phyloP scores from a whole-genome alignment of 2,329 filamentous ascomycete species.

The Chaetomium strumarium region DNA sequence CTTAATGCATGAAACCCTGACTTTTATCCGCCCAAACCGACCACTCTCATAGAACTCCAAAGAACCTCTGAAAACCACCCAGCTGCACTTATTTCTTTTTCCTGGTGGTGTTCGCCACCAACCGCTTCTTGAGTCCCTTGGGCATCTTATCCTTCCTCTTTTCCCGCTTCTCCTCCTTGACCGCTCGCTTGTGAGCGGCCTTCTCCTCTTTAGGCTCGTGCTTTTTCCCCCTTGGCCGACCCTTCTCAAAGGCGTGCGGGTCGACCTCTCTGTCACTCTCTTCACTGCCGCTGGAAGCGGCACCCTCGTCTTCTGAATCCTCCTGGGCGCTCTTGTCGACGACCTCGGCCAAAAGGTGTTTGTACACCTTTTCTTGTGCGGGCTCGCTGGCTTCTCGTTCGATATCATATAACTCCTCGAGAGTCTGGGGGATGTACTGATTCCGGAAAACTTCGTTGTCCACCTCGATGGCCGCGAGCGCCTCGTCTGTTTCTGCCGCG shows the following conservation, averaged over 20 bases:
- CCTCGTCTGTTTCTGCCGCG: slow-evolving; percentile 31
- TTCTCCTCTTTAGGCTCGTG: slow-evolving; percentile 92
- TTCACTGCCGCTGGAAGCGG: slow-evolving; percentile 39
- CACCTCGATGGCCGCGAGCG: slow-evolving; percentile 57
- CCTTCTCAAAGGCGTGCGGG: slow-evolving; percentile 57
- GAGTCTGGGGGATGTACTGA: slow-evolving; percentile 91
- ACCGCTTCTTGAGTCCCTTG: slow-evolving; percentile 89
- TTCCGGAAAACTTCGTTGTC: slow-evolving; percentile 92
- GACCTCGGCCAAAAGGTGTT: slow-evolving; percentile 64
- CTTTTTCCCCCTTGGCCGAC: slow-evolving; percentile 68
- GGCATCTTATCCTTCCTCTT: slow-evolving; percentile 94
- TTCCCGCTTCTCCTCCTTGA: slow-evolving; percentile 94
- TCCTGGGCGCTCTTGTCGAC: slow-evolving; percentile 33
- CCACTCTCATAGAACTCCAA: too few relatives aligned
- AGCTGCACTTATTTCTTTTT: slow-evolving; percentile 59
- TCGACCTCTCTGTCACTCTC: slow-evolving; percentile 36
- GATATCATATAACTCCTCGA: slow-evolving; percentile 94
- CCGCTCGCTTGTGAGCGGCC: slow-evolving; percentile 74
- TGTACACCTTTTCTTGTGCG: slow-evolving; percentile 75
- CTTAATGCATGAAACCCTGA: too few relatives aligned
- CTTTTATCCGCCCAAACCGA: too few relatives aligned
- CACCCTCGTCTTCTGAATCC: slow-evolving; percentile 46
- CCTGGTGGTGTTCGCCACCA: slow-evolving; percentile 58
- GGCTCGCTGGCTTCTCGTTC: slow-evolving; percentile 83
- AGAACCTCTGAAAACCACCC: too few relatives aligned